A percentile compares a stretch with the other conserved stretches of the same genome.
Evolutionary conservation across 139 green algal genomes (phyloP).

Genomic region (Haematococcus lacustris): DNA sequence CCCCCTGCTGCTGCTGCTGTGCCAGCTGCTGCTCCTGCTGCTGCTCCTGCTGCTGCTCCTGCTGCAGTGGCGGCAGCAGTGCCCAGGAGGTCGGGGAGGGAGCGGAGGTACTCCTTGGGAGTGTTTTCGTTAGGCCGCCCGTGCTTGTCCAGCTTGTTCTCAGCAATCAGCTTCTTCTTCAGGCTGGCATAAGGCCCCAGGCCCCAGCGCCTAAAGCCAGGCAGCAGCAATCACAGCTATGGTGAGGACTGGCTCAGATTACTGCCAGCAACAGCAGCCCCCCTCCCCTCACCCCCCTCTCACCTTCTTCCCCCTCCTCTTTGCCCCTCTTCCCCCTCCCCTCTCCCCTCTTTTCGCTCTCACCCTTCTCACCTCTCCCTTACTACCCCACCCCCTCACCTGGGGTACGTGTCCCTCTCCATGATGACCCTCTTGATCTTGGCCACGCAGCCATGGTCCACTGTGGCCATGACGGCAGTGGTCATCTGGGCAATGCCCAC

Average conservation of each 20-base stretch:
- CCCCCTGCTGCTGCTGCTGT: conserved; percentile 17
- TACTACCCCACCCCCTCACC: conserved; percentile 31
- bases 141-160: conserved; percentile 96
- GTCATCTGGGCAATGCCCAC: conserved; percentile 96
- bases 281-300: no score
- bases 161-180: conserved; percentile 96
- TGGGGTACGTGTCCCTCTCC: conserved; percentile 98
- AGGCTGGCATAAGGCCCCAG: conserved; percentile 86
- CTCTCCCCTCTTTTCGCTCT: no score
- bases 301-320: no score
- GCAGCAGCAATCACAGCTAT: no score
- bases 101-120: conserved; percentile 82
- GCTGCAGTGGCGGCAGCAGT: not conserved
- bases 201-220: conserved; percentile 59
- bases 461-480: conserved; percentile 86
- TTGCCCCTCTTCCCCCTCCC: no score
- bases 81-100: conserved; percentile 49
- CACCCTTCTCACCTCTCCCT: no score
- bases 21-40: not conserved
- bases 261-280: no score
- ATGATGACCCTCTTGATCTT: conserved; percentile 98
- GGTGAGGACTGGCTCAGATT: no score
- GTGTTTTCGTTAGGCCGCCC: conserved; percentile 91
- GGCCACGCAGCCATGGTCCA: conserved; percentile 79
- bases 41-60: conserved; percentile 11